Evolutionary conservation across 164 flowering plant species (phyloP).

Genomic region (Vitis riparia): DNA sequence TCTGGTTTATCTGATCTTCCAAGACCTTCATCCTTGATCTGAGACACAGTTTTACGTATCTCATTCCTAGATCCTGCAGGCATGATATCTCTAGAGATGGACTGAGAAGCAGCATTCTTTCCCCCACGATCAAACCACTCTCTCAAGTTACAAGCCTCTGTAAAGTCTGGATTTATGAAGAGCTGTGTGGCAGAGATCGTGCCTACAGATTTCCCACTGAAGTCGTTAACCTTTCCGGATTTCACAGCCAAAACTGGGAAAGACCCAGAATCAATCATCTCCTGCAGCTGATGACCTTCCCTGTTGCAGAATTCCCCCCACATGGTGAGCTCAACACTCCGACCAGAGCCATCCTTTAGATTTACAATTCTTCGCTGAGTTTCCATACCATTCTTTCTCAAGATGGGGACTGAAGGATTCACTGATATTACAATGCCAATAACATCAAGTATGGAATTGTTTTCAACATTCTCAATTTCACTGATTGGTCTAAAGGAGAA

Average conservation of each 20-base stretch:
- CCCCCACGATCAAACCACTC: conserved; percentile 89
- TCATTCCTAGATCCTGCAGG: conserved; percentile 58
- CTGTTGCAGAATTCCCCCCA: conserved; percentile 97
- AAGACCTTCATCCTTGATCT: conserved; percentile 89
- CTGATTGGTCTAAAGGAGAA: conserved; percentile 78
- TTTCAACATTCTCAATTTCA: conserved; percentile 79
- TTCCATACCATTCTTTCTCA: conserved; percentile 98
- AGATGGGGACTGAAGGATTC: conserved; percentile 79
- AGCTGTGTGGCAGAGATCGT: conserved; percentile 88
- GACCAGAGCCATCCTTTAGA: conserved; percentile 75
- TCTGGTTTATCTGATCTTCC: conserved; percentile 89
- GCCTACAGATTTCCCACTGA: conserved; percentile 91
- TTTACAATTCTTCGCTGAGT: conserved; percentile 82
- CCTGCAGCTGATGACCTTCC: conserved; percentile 87
- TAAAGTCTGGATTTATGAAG: conserved; percentile 80
- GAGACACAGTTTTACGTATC: conserved; percentile 70
- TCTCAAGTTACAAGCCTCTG: conserved; percentile 65
- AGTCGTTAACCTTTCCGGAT: conserved; percentile 88
- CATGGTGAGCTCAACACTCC: conserved; percentile 78
- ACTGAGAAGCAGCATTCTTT: conserved; percentile 47
- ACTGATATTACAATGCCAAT: conserved; percentile 78
- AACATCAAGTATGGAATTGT: conserved; percentile 74
- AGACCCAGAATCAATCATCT: conserved; percentile 65
- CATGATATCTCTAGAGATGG: conserved; percentile 73
- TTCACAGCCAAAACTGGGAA: conserved; percentile 88